phyloP scores from a whole-genome alignment of 441 rosid species.

The Erodium texanum region DNA sequence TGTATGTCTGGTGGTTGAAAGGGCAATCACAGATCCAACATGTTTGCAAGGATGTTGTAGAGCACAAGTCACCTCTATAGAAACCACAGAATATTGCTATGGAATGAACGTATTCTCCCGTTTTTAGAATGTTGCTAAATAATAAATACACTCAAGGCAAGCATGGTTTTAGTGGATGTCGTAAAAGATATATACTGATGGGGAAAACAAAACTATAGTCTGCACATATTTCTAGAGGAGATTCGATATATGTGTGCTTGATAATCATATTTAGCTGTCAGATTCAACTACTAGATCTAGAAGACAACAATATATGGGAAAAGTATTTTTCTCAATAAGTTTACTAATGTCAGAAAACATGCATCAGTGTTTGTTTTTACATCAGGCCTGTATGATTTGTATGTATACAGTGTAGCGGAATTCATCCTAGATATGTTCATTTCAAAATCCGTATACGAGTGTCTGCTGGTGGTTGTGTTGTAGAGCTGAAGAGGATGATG shows the following conservation, averaged over 20 bases:
- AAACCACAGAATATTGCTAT: no score
- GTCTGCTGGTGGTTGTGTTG: conserved; percentile 8
- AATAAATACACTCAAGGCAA: no score
- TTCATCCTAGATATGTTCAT: not conserved
- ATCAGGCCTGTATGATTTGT: not conserved
- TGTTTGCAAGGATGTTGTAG: not conserved
- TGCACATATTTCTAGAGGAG: not conserved
- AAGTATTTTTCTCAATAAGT: not conserved
- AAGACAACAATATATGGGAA: not conserved
- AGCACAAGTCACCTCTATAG: not conserved
- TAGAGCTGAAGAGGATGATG: not conserved
- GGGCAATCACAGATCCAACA: no score
- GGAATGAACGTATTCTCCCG: no score
- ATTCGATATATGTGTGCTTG: not conserved
- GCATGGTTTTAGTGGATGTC: no score
- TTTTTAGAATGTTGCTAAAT: no score
- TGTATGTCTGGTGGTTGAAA: not conserved
- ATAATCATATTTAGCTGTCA: no score
- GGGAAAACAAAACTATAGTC: not conserved
- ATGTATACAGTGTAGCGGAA: not conserved
- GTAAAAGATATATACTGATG: no score
- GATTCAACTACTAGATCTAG: not conserved
- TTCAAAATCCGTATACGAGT: not conserved
- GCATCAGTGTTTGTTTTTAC: not conserved
- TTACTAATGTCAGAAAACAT: not conserved